These are phyloP conservation scores for Naganishia sp. DNA, from an alignment of 1,284 basidiomycete species.

Conservation along the genomic window DNA sequence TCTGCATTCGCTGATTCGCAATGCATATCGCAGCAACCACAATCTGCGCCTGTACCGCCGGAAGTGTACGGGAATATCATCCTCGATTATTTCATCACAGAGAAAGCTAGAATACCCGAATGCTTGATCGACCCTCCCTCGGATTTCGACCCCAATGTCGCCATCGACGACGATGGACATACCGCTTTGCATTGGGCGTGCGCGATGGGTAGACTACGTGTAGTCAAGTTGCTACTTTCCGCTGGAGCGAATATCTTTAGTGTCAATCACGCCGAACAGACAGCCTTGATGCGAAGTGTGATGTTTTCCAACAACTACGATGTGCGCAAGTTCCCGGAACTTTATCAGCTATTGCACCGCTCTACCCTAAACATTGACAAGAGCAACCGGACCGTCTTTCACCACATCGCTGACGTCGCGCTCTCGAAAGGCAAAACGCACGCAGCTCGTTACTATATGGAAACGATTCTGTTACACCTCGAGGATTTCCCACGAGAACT, in stretches of 20 bases:
- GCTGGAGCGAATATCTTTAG: slow-evolving; percentile 97
- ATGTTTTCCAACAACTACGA: slow-evolving; percentile 99
- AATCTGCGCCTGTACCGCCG: slow-evolving; percentile 40
- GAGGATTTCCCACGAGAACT: slow-evolving; percentile 96
- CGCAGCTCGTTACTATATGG: slow-evolving; percentile 98
- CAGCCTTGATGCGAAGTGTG: slow-evolving; percentile 95
- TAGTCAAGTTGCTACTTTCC: slow-evolving; percentile 91
- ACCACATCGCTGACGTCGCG: slow-evolving; percentile 98
- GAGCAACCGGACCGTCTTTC: slow-evolving; percentile 96
- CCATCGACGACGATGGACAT: slow-evolving; percentile 98
- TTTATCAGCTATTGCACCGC: slow-evolving; percentile 94
- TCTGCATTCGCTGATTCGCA: neutral
- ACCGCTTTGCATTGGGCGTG: slow-evolving; percentile 98
- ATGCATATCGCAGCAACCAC: slow-evolving; percentile 6
- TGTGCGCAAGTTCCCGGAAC: slow-evolving; percentile 95
- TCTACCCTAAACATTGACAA: slow-evolving; percentile 99
- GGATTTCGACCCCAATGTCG: slow-evolving; percentile 94
- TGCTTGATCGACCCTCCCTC: slow-evolving; percentile 84
- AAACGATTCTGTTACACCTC: slow-evolving; percentile 85
- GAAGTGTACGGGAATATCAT: slow-evolving; percentile 86
- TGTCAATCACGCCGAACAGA: slow-evolving; percentile 95
- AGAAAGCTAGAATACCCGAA: slow-evolving; percentile 87
- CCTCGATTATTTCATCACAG: slow-evolving; percentile 98
- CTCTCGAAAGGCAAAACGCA: slow-evolving; percentile 97
- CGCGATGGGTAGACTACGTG: slow-evolving; percentile 96